Evolutionary conservation across 192 early-diverging fungal genomes (phyloP).

Genomic region (Backusella luteola): DNA sequence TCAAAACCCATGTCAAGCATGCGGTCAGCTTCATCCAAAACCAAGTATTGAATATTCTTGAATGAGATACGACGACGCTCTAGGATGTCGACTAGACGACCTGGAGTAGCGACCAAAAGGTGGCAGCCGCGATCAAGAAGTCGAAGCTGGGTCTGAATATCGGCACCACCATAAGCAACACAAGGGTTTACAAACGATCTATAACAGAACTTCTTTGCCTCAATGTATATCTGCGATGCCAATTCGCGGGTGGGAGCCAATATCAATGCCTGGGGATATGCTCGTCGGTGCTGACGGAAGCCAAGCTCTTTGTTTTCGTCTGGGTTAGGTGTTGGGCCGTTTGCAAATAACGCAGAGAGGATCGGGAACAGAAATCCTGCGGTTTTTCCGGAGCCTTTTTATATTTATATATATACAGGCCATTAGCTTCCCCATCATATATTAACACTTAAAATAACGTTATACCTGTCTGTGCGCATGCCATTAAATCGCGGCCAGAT

Average conservation of each 20-base stretch:
- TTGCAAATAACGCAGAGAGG: conserved; percentile 61
- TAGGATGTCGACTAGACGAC: conserved; percentile 95
- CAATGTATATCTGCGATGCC: conserved; percentile 93
- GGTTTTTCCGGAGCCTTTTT: conserved; percentile 67
- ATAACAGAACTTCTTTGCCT: conserved; percentile 83
- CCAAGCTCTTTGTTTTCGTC: not conserved
- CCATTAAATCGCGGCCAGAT: conserved; percentile 76
- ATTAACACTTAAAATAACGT: conserved; percentile 8
- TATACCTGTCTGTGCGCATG: conserved; percentile 80
- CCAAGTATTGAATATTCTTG: conserved; percentile 89
- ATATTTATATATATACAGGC: not conserved
- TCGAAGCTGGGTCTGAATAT: conserved; percentile 80
- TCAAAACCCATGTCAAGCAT: conserved; percentile 99
- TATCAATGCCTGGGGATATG: conserved; percentile 87
- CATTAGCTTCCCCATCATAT: not conserved
- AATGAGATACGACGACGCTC: conserved; percentile 87
- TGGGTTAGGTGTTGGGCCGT: conserved; percentile 22
- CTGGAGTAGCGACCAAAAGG: conserved; percentile 96
- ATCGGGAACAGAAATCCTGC: conserved; percentile 82
- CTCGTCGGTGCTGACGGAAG: conserved; percentile 33
- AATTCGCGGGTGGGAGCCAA: conserved; percentile 98
- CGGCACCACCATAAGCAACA: conserved; percentile 87
- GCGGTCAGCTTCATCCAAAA: conserved; percentile 97
- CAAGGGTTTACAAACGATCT: conserved; percentile 90
- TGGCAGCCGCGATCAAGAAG: conserved; percentile 83